A percentile compares a stretch with the other conserved stretches of the same genome.
These are phyloP conservation scores for Collybiopsis luxurians DNA, from an alignment of 768 basidiomycete genomes.

Conservation along the genomic window DNA sequence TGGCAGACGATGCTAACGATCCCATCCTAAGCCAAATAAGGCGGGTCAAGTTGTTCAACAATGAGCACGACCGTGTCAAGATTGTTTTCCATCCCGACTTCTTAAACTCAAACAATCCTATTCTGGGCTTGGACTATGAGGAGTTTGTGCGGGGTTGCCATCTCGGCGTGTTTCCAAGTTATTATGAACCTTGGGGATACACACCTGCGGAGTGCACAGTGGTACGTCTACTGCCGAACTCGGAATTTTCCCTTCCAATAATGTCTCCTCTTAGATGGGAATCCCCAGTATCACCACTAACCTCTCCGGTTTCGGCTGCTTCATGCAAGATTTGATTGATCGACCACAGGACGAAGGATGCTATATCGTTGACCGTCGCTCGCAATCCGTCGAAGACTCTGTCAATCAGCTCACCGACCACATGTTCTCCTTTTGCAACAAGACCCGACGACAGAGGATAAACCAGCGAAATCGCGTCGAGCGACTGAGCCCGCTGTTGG, in stretches of 20 bases:
- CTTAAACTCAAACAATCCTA: slow-evolving; percentile 96
- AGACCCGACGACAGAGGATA: slow-evolving; percentile 94
- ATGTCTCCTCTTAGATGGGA: slow-evolving; percentile 70
- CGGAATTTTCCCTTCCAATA: not conserved
- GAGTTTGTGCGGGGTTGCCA: slow-evolving; percentile 99
- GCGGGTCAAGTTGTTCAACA: slow-evolving; percentile 91
- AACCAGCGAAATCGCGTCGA: slow-evolving; percentile 99
- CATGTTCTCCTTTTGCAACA: slow-evolving; percentile 74
- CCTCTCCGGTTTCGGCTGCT: slow-evolving; percentile 95
- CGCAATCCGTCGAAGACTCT: slow-evolving; percentile 87
- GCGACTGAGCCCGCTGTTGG: slow-evolving; percentile 85
- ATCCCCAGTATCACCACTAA: slow-evolving; percentile 98
- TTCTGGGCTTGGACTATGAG: slow-evolving; percentile 96
- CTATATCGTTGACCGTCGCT: slow-evolving; percentile 93
- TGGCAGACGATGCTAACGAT: slow-evolving; percentile 90
- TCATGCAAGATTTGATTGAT: slow-evolving; percentile 98
- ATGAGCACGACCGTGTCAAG: slow-evolving; percentile 86
- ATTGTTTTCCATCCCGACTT: slow-evolving; percentile 99
- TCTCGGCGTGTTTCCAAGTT: slow-evolving; percentile 96
- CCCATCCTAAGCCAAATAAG: slow-evolving; percentile 96
- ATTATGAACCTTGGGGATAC: slow-evolving; percentile 96
- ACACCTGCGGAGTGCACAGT: slow-evolving; percentile 99
- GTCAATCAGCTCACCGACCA: slow-evolving; percentile 77
- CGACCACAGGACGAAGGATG: slow-evolving; percentile 92
- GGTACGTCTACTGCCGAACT: slow-evolving; percentile 38